Conservation (phyloP, 1,284 basidiomycete genomes). For the Ceratobasidium sp. region DNA sequence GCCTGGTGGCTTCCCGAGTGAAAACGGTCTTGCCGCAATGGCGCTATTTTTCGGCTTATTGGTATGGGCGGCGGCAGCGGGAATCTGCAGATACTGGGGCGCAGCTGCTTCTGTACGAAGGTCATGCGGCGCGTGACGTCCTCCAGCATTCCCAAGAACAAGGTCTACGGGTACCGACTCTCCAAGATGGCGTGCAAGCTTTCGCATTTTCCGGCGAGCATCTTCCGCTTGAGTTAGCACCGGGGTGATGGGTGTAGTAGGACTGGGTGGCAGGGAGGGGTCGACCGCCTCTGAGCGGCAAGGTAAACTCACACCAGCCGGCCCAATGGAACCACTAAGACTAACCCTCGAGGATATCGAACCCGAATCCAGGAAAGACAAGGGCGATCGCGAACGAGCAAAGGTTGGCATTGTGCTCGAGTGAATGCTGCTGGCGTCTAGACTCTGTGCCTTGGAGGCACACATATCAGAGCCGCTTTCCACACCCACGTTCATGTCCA, state of each 20-base stretch:
- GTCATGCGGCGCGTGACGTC: constrained; percentile 11
- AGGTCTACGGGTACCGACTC: constrained; percentile 33
- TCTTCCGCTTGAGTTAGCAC: constrained; percentile 26
- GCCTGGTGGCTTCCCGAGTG: constrained; percentile 3
- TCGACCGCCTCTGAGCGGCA: not conserved
- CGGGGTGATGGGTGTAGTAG: constrained; percentile 28
- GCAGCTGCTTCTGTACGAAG: constrained; percentile 2
- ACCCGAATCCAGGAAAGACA: constrained; percentile 2
- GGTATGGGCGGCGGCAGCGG: not conserved
- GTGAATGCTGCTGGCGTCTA: constrained; percentile 4
- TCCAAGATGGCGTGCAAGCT: constrained; percentile 34
- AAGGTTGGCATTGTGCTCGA: constrained; percentile 35
- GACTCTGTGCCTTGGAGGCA: not conserved
- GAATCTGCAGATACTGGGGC: constrained; percentile 24
- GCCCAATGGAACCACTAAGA: constrained; percentile 9
- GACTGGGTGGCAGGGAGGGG: constrained; percentile 22
- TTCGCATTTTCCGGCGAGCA: constrained; percentile 32
- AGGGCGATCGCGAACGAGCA: constrained; percentile 25
- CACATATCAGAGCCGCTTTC: constrained; percentile 21
- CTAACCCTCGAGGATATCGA: constrained; percentile 31
- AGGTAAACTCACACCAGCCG: not conserved
- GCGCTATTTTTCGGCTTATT: not conserved
- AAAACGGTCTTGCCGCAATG: not conserved
- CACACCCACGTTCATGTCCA: constrained; percentile 26
- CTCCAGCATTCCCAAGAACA: constrained; percentile 26